phyloP scores from a whole-genome alignment of 2,329 filamentous ascomycete genomes.

The Colletotrichum noveboracense region DNA sequence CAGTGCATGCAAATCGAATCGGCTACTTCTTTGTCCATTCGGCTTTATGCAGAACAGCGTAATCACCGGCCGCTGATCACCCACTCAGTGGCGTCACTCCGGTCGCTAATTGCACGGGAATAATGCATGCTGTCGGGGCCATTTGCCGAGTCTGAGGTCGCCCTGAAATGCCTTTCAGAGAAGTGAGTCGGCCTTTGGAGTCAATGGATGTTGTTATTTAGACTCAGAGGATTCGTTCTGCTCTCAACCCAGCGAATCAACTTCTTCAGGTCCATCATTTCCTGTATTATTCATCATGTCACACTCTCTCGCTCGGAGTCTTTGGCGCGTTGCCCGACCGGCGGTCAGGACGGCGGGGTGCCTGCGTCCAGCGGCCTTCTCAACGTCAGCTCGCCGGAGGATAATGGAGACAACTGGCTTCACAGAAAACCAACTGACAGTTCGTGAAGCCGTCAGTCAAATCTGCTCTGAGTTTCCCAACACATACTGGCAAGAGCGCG shows the following conservation, averaged over 20 bases:
- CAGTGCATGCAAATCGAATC: background rate
- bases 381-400: constrained; percentile 32
- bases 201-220: background rate
- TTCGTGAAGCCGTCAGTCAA: constrained; percentile 72
- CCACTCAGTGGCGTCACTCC: background rate
- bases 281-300: background rate
- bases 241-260: background rate
- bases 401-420: constrained; percentile 79
- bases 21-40: constrained; percentile 3
- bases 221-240: background rate
- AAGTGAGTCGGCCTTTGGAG: background rate
- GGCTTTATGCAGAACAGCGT: constrained; percentile 8
- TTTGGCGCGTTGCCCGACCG: background rate
- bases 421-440: constrained; percentile 73
- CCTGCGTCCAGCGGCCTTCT: constrained; percentile 32
- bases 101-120: background rate
- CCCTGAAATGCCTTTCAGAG: background rate
- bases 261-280: background rate
- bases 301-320: background rate
- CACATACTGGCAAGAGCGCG: constrained; percentile 77
- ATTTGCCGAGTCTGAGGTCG: background rate
- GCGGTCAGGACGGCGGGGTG: background rate
- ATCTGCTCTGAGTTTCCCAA: constrained; percentile 76
- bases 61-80: background rate
- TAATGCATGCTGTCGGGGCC: background rate